Base-by-base conservation (phyloP, 148 eudicot genomes). In the Chenopodium album region DNA sequence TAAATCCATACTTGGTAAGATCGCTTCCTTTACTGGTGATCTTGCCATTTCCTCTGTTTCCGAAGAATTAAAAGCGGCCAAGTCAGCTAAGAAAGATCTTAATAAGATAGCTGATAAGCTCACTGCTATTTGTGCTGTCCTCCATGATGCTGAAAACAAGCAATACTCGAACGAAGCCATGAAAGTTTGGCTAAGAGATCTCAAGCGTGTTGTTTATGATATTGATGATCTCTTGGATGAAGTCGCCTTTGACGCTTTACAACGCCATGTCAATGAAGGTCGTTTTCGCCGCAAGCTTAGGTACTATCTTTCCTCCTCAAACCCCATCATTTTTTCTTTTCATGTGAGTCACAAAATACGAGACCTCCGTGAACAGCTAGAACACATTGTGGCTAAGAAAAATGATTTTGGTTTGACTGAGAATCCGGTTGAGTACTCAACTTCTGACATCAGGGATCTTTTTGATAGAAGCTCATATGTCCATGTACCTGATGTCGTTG, bases 131-230 rank as follows among this genome's bases (percentile, higher is more conserved):
- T 48, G 74, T 23, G 52, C 77, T 4, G 75, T 80, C 65, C 81
- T 82, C 17, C 54, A 71, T 56, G 83, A 82, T 78, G 88, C 88
- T 5, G 84, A 86, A 64, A 34, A 78, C 3, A 78, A 47, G 68
- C 78, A 81, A 62, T 46, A 48, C 41, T 29, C 60, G 20, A 46
- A 65, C 12, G 19, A 10, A 26, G 4, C 17, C 0, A 80, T 86
- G 26, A 81, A 81, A 50, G 10, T 59, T 23, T 86, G 88, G 88
- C 50, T 87, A 14, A 52, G 62, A 19, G 83, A 81, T 74, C 85
- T 84, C 60, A 79, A 81, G 76, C 47, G 73, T 34, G 16, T 37
- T 37, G 54, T 44, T 63, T 77, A 63, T 13, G 79, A 77, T 12
- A 77, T 63, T 20, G 79, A 77, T 4, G 71, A 77, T n/a, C n/a